Percentiles rank a stretch among this genome's conserved stretches.
Evolutionary conservation across 2,329 filamentous ascomycete species (phyloP).

Genomic region (Arthrocladium fulminans): DNA sequence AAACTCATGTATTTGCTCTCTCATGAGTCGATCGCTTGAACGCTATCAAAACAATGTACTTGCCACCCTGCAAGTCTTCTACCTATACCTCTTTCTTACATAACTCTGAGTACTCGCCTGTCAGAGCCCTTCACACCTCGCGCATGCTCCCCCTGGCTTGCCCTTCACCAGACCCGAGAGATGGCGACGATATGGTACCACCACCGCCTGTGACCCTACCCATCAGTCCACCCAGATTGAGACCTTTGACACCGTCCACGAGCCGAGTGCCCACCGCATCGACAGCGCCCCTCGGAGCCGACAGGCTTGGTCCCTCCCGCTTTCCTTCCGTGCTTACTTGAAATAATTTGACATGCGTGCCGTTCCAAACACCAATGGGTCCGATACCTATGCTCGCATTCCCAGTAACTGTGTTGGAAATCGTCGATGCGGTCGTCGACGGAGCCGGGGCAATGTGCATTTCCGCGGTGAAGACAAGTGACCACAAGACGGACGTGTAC

Average conservation of each 20-base stretch:
- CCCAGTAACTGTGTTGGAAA: conserved; percentile 23
- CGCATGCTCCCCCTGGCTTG: conserved; percentile 3
- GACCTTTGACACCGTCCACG: conserved; percentile 73
- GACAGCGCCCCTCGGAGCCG: conserved; percentile 79
- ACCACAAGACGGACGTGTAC: conserved; percentile 94
- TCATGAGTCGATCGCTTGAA: neutral
- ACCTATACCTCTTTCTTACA: neutral
- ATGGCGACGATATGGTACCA: neutral
- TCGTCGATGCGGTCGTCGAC: conserved; percentile 19
- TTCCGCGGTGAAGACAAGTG: conserved; percentile 82
- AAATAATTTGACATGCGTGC: conserved; percentile 80
- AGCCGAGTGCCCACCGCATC: conserved; percentile 89
- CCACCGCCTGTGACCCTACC: conserved; percentile 15
- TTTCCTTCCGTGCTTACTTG: conserved; percentile 71
- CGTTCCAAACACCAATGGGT: conserved; percentile 88
- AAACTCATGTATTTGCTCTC: too few relatives aligned
- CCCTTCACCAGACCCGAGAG: neutral
- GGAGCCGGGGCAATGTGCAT: conserved; percentile 54
- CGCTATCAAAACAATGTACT: neutral
- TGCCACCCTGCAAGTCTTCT: neutral
- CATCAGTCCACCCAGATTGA: conserved; percentile 55
- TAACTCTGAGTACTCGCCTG: neutral
- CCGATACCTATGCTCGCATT: conserved; percentile 51
- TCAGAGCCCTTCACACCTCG: conserved; percentile 3
- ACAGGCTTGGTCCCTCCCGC: conserved; percentile 67